A percentile compares a stretch with the other conserved stretches of the same genome.
These are phyloP conservation scores for Magnusiomyces tetraspermus DNA, from an alignment of 1,139 yeast genomes.

Conservation along the genomic window DNA sequence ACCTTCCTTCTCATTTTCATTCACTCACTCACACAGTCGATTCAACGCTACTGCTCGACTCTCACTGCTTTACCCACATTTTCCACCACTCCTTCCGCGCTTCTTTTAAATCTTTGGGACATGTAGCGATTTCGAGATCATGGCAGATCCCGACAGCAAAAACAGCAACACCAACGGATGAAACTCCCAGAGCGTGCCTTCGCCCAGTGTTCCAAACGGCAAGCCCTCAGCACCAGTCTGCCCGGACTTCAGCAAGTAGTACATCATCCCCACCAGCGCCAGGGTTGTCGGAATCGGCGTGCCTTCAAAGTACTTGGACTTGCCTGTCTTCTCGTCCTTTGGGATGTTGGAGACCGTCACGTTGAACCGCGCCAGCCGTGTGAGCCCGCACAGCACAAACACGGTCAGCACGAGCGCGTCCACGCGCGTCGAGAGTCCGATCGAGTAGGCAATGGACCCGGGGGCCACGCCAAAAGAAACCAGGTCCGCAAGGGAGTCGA, in stretches of 20 bases:
- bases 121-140: conserved; percentile 81
- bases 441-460: conserved; percentile 81
- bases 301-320: conserved; percentile 77
- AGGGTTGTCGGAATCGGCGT: conserved; percentile 90
- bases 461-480: conserved; percentile 91
- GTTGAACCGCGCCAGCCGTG: conserved; percentile 89
- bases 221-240: conserved; percentile 36
- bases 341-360: conserved; percentile 91
- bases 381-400: conserved; percentile 88
- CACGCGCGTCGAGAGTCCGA: conserved; percentile 76
- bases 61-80: no score
- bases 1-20: no score
- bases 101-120: conserved; percentile 74
- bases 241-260: conserved; percentile 43
- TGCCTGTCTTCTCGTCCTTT: conserved; percentile 64
- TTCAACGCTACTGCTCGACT: no score
- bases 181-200: conserved; percentile 53
- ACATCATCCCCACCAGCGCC: conserved; percentile 63
- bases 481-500: conserved; percentile 91
- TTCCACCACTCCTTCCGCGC: no score
- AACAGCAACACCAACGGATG: conserved; percentile 63
- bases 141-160: conserved; percentile 75
- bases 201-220: conserved; percentile 51
- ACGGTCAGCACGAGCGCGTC: conserved; percentile 70
- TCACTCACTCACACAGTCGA: no score